Conservation (phyloP, 2,329 filamentous ascomycete genomes). For the Colletotrichum paranaense region DNA sequence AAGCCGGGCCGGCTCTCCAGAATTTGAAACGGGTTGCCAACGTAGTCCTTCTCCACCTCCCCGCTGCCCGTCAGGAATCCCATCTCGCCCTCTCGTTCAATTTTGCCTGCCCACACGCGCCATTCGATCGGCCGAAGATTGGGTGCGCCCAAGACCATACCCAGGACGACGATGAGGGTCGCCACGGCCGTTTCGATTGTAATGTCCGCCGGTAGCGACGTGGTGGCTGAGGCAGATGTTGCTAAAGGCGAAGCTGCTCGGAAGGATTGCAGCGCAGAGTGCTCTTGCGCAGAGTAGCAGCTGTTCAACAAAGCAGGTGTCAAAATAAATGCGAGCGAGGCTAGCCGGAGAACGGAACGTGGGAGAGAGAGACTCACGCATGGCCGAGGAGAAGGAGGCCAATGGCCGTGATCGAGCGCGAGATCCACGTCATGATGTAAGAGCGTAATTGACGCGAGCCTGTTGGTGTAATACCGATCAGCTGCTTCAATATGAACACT, state of each 20-base stretch:
- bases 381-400: conserved; percentile 86
- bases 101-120: conserved; percentile 83
- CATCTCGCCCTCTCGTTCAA: conserved; percentile 79
- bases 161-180: conserved; percentile 82
- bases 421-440: conserved; percentile 74
- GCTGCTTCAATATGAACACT: background rate
- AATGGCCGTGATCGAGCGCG: conserved; percentile 76
- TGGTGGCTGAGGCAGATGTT: conserved; percentile 56
- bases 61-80: conserved; percentile 68
- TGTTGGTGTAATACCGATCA: background rate
- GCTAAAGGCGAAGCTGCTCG: conserved; percentile 47
- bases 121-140: conserved; percentile 87
- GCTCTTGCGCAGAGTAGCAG: conserved; percentile 96
- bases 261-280: conserved; percentile 78
- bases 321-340: background rate
- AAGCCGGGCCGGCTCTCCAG: conserved; percentile 88
- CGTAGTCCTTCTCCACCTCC: conserved; percentile 75
- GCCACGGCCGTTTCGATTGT: conserved; percentile 86
- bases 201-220: conserved; percentile 84
- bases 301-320: conserved; percentile 57
- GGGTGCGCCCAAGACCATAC: conserved; percentile 82
- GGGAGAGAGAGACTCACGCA: conserved; percentile 71
- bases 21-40: conserved; percentile 82
- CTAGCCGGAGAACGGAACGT: background rate
- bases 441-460: background rate